A percentile compares a stretch with the other conserved stretches of the same genome.
Evolutionary conservation across 768 basidiomycete species (phyloP).

Genomic region (Boletus rubroflammeus): DNA sequence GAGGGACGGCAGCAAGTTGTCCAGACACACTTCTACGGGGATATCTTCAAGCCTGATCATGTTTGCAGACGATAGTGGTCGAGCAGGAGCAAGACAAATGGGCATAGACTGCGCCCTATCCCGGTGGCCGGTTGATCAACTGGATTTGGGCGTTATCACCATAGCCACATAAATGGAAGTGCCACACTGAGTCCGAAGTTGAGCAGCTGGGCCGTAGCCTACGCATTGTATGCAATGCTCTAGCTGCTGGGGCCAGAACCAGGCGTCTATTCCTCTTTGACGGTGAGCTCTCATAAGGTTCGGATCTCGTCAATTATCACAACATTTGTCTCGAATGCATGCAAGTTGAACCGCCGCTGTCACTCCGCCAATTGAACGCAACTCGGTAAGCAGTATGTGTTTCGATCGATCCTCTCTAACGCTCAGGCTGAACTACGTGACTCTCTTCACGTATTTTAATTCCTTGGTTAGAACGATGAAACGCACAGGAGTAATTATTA

Average conservation of each 20-base stretch:
- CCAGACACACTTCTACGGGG: slow-evolving; percentile 75
- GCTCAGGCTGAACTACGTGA: not conserved
- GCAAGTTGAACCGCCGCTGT: not conserved
- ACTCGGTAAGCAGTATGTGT: not conserved
- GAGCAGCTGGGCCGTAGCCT: not conserved
- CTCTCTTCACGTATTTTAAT: not conserved
- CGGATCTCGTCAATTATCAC: no score
- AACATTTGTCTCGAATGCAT: not conserved
- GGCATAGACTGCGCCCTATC: not conserved
- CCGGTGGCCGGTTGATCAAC: slow-evolving; percentile 16
- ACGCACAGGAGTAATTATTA: not conserved
- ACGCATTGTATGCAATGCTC: not conserved
- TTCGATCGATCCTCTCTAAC: not conserved
- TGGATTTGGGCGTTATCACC: slow-evolving; percentile 15
- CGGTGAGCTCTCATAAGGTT: not conserved
- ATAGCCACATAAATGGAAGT: slow-evolving; percentile 20
- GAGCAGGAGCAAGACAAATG: not conserved
- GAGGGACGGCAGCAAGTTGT: slow-evolving; percentile 62
- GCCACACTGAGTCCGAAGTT: no score
- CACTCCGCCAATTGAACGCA: not conserved
- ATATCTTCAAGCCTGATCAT: slow-evolving; percentile 49
- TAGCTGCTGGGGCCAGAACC: not conserved
- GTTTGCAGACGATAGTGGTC: not conserved
- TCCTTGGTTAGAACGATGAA: not conserved
- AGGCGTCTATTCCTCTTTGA: not conserved